phyloP scores from a whole-genome alignment of 805 yeast genomes.

The Schwanniomyces polymorphus region DNA sequence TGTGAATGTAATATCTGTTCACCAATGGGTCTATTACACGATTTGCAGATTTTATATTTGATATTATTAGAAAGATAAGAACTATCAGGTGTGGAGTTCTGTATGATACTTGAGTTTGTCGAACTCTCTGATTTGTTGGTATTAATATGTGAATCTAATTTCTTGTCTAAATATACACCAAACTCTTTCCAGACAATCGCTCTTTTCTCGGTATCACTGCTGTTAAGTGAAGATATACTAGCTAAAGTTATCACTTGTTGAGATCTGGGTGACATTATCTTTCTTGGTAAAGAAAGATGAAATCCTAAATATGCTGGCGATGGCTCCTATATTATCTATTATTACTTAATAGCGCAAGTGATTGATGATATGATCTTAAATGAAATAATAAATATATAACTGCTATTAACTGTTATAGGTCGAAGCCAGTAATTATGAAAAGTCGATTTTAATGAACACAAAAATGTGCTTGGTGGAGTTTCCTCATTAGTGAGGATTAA shows the following conservation, averaged over 20 bases:
- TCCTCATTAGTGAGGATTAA: too few species aligned
- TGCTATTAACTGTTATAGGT: not conserved
- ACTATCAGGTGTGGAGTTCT: constrained; percentile 21
- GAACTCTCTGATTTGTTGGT: constrained; percentile 16
- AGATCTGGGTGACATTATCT: constrained; percentile 22
- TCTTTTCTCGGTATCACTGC: constrained; percentile 14
- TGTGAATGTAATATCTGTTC: constrained; percentile 31
- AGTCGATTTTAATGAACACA: not conserved
- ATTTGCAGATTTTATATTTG: constrained; percentile 37
- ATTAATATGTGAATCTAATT: constrained; percentile 26
- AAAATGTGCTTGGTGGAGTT: not conserved
- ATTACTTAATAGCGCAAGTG: too few species aligned
- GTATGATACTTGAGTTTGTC: constrained; percentile 19
- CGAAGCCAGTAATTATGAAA: too few species aligned
- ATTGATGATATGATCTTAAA: not conserved
- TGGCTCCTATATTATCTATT: too few species aligned
- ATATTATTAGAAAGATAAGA: constrained; percentile 33
- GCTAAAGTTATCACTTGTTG: constrained; percentile 26
- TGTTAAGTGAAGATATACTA: constrained; percentile 23
- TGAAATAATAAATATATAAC: not conserved
- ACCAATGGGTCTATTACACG: constrained; percentile 43
- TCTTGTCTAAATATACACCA: constrained; percentile 43
- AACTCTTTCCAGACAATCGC: constrained; percentile 45
- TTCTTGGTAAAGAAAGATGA: constrained; percentile 3
- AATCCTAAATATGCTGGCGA: too few species aligned